Conservation (phyloP, 306 rosid species). For the Citrullus colocynthis region DNA sequence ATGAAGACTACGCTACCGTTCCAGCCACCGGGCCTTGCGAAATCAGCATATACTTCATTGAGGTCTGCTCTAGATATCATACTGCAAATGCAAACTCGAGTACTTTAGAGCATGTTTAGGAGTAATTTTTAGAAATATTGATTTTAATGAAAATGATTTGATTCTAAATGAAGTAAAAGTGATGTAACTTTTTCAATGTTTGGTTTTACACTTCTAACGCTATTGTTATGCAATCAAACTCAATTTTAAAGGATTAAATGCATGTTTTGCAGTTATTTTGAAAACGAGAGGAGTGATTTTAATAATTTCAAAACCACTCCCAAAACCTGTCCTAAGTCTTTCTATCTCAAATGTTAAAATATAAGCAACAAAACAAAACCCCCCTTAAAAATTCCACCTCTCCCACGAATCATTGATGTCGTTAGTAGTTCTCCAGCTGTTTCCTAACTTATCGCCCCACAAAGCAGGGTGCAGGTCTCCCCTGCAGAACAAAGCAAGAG, state of each 20-base stretch:
- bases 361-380: background rate
- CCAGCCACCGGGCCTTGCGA: constrained; percentile 95
- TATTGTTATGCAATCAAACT: too few relatives aligned
- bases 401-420: constrained; percentile 83
- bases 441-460: constrained; percentile 80
- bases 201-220: too few relatives aligned
- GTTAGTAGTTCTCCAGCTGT: constrained; percentile 92
- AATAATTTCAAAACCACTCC: too few relatives aligned
- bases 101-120: background rate
- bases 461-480: constrained; percentile 94
- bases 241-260: too few relatives aligned
- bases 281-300: too few relatives aligned
- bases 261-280: too few relatives aligned
- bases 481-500: constrained; percentile 19
- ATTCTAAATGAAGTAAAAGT: too few relatives aligned
- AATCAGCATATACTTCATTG: constrained; percentile 70
- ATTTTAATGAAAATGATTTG: too few relatives aligned
- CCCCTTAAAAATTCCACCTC: constrained; percentile 27
- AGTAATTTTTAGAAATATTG: too few relatives aligned
- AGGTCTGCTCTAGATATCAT: constrained; percentile 73
- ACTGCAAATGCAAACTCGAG: constrained; percentile 27
- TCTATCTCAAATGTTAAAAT: background rate
- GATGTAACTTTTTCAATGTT: too few relatives aligned
- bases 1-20: constrained; percentile 41
- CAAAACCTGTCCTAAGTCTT: too few relatives aligned